phyloP scores from a whole-genome alignment of 495 filamentous ascomycete species.

The Penicillium desertorum region DNA sequence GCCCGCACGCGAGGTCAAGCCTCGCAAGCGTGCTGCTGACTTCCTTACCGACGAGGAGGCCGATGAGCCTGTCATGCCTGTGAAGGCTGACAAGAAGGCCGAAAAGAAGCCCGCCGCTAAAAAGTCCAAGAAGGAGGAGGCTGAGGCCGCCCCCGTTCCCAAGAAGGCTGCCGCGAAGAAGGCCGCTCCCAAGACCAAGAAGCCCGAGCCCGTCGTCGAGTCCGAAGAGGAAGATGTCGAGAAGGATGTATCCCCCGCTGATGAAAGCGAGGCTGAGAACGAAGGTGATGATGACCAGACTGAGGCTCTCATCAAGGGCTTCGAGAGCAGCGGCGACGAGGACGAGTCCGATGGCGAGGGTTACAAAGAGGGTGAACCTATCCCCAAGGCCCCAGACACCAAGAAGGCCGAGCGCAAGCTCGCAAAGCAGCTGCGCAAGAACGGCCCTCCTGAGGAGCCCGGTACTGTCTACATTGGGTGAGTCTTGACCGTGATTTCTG shows the following conservation, averaged over 20 bases:
- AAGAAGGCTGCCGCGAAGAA: conserved; percentile 40
- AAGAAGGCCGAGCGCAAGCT: conserved; percentile 62
- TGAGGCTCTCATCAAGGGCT: conserved; percentile 67
- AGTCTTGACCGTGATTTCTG: conserved; percentile 15
- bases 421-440: conserved; percentile 49
- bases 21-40: conserved; percentile 57
- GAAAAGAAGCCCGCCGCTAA: conserved; percentile 34
- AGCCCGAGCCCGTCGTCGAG: conserved; percentile 29
- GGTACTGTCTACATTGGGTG: conserved; percentile 84
- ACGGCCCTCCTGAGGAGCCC: conserved; percentile 50
- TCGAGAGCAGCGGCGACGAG: conserved; percentile 77
- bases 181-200: conserved; percentile 24
- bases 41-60: conserved; percentile 49
- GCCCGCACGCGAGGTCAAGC: conserved; percentile 39
- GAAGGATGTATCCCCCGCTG: conserved; percentile 26
- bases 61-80: conserved; percentile 27
- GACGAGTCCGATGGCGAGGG: conserved; percentile 53
- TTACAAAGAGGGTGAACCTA: conserved; percentile 55
- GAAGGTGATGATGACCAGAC: conserved; percentile 64
- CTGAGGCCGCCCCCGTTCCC: conserved; percentile 23
- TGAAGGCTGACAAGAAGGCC: conserved; percentile 25
- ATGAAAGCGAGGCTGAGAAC: conserved; percentile 32
- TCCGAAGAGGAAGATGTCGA: conserved; percentile 21
- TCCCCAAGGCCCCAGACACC: conserved; percentile 60
- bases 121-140: conserved; percentile 45